Evolutionary conservation across 768 basidiomycete genomes (phyloP).

Genomic region (Leccinum boreale): DNA sequence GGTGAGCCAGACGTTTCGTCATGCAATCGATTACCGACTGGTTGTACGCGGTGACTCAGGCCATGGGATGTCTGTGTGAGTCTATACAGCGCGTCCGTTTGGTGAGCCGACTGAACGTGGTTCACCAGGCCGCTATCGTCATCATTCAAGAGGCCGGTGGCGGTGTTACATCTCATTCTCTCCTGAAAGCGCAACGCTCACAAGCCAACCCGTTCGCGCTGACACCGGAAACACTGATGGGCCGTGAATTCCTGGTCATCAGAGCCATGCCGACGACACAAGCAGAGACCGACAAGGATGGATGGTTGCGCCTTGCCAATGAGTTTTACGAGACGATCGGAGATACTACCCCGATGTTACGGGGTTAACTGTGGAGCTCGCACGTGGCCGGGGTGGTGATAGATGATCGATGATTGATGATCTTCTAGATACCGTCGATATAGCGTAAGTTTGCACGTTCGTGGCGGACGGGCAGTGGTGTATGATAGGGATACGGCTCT

Average conservation of each 20-base stretch:
- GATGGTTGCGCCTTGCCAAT: constrained; percentile 72
- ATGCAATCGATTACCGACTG: background rate
- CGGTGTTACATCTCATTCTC: constrained; percentile 59
- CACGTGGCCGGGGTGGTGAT: background rate
- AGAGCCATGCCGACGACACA: constrained; percentile 59
- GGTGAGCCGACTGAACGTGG: background rate
- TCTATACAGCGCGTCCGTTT: background rate
- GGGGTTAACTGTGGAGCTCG: background rate
- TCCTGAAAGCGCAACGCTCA: constrained; percentile 35
- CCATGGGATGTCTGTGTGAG: constrained; percentile 84
- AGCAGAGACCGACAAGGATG: constrained; percentile 59
- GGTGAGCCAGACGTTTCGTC: constrained; percentile 33
- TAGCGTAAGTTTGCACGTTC: constrained; percentile 7
- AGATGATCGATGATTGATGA: background rate
- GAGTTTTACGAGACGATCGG: constrained; percentile 83
- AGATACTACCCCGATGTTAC: constrained; percentile 52
- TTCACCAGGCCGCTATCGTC: constrained; percentile 69
- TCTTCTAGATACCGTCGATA: constrained; percentile 3
- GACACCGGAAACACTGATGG: constrained; percentile 66
- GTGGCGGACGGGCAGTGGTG: background rate
- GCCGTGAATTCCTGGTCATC: constrained; percentile 76
- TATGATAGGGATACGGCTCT: background rate
- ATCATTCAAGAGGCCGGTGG: constrained; percentile 90
- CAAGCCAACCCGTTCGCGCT: constrained; percentile 47
- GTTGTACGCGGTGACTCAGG: constrained; percentile 26